phyloP scores from a whole-genome alignment of 169 alveolate genomes.

The Plasmodium gaboni region DNA sequence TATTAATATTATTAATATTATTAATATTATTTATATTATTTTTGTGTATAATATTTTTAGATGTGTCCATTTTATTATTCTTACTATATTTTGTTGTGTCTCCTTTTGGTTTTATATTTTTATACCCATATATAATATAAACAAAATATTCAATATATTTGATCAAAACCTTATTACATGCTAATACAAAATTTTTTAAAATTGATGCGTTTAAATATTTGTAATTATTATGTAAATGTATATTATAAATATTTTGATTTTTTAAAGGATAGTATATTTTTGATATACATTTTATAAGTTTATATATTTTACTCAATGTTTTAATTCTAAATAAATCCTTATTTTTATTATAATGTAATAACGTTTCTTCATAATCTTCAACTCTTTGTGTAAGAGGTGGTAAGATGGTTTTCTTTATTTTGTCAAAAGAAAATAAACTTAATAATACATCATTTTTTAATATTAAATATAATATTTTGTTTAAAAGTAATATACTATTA shows the following conservation, averaged over 20 bases:
- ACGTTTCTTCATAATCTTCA: background rate
- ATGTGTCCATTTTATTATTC: background rate
- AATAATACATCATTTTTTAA: conserved; percentile 21
- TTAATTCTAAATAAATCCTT: conserved; percentile 35
- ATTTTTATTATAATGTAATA: background rate
- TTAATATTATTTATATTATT: background rate
- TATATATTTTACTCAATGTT: conserved; percentile 46
- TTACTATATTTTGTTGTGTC: background rate
- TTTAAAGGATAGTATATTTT: conserved; percentile 67
- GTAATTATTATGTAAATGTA: conserved; percentile 49
- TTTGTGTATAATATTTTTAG: background rate
- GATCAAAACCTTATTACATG: conserved; percentile 42
- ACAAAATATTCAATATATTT: conserved; percentile 51
- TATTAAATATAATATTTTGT: conserved; percentile 20
- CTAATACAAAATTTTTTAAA: conserved; percentile 16
- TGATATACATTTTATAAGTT: conserved; percentile 63
- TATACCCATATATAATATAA: background rate
- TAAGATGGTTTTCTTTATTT: background rate
- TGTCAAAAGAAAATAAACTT: conserved; percentile 25
- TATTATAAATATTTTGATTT: conserved; percentile 15
- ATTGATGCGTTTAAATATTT: conserved; percentile 6
- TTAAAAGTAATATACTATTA: conserved; percentile 32
- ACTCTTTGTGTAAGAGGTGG: background rate
- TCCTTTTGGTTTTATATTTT: background rate
- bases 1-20: background rate